Percentiles rank a stretch among this genome's conserved stretches.
Conservation (phyloP, 495 filamentous ascomycete genomes). For the Parathielavia appendiculata region DNA sequence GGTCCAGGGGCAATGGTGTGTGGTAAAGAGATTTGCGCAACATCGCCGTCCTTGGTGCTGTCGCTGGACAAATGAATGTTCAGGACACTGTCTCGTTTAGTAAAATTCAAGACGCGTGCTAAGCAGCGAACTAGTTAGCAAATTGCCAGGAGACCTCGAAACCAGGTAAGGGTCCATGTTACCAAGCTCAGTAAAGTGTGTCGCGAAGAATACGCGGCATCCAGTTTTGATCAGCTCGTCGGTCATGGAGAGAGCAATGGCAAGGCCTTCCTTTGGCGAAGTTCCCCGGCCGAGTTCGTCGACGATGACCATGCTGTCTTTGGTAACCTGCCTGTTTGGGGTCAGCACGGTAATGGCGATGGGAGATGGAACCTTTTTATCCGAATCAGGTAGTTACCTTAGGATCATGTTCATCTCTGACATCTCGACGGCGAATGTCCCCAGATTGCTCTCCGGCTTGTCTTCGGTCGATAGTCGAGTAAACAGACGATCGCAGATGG, state of each 20-base stretch:
- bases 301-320: slow-evolving; percentile 72
- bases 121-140: neutral
- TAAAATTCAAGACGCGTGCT: slow-evolving; percentile 59
- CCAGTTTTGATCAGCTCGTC: slow-evolving; percentile 77
- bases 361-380: slow-evolving; percentile 31
- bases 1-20: slow-evolving; percentile 72
- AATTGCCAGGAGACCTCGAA: no score
- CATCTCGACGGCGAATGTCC: slow-evolving; percentile 94
- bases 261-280: slow-evolving; percentile 79
- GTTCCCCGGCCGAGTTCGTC: slow-evolving; percentile 94
- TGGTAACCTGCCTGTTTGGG: slow-evolving; percentile 57
- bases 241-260: slow-evolving; percentile 81
- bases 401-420: slow-evolving; percentile 90
- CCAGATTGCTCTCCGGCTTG: slow-evolving; percentile 83
- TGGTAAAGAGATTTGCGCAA: slow-evolving; percentile 66
- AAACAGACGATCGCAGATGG: slow-evolving; percentile 77
- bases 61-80: slow-evolving; percentile 78
- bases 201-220: slow-evolving; percentile 83
- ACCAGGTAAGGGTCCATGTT: slow-evolving; percentile 15
- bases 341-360: slow-evolving; percentile 25
- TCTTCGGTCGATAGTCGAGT: slow-evolving; percentile 83
- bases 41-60: slow-evolving; percentile 39
- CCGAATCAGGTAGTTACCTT: slow-evolving; percentile 40
- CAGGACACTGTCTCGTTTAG: slow-evolving; percentile 66
- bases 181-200: slow-evolving; percentile 80